Evolutionary conservation across 2,329 filamentous ascomycete species (phyloP).

Genomic region (Venturia pyrina): DNA sequence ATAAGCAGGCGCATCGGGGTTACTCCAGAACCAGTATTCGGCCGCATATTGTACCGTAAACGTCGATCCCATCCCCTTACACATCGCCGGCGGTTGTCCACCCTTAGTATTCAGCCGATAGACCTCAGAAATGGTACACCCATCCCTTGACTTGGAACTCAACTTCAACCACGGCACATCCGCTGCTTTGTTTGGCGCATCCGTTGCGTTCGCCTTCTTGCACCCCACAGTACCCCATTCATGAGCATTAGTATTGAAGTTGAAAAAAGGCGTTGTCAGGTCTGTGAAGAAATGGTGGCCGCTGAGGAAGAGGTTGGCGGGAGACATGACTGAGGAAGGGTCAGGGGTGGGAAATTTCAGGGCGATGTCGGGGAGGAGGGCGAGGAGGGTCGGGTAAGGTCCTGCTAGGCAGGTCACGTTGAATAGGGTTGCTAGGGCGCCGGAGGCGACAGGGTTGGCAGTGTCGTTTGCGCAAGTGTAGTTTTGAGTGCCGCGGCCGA

Average conservation of each 20-base stretch:
- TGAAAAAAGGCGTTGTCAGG: slow-evolving; percentile 65
- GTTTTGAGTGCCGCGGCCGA: slow-evolving; percentile 87
- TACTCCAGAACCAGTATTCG: slow-evolving; percentile 57
- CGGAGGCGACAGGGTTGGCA: slow-evolving; percentile 53
- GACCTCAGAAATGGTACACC: slow-evolving; percentile 57
- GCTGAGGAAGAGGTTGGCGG: slow-evolving; percentile 53
- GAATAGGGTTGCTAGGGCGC: slow-evolving; percentile 77
- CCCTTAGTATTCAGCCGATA: slow-evolving; percentile 80
- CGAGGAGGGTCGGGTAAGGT: slow-evolving; percentile 56
- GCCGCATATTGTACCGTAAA: slow-evolving; percentile 76
- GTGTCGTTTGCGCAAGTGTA: slow-evolving; percentile 67
- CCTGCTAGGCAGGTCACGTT: slow-evolving; percentile 74
- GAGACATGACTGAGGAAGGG: slow-evolving; percentile 32
- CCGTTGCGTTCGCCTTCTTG: slow-evolving; percentile 49
- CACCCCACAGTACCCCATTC: slow-evolving; percentile 52
- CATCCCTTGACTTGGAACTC: slow-evolving; percentile 33
- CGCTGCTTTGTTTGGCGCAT: slow-evolving; percentile 53
- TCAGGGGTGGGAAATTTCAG: slow-evolving; percentile 53
- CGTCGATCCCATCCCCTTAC: slow-evolving; percentile 48
- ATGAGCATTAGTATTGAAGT: slow-evolving; percentile 50
- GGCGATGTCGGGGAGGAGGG: slow-evolving; percentile 54
- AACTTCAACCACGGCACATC: slow-evolving; percentile 80
- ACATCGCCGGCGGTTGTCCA: slow-evolving; percentile 64
- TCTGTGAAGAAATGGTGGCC: slow-evolving; percentile 77
- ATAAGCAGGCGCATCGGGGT: neutral